These are phyloP conservation scores for Fusarium dimerum DNA, from an alignment of 2,329 filamentous ascomycete species.

Conservation along the genomic window DNA sequence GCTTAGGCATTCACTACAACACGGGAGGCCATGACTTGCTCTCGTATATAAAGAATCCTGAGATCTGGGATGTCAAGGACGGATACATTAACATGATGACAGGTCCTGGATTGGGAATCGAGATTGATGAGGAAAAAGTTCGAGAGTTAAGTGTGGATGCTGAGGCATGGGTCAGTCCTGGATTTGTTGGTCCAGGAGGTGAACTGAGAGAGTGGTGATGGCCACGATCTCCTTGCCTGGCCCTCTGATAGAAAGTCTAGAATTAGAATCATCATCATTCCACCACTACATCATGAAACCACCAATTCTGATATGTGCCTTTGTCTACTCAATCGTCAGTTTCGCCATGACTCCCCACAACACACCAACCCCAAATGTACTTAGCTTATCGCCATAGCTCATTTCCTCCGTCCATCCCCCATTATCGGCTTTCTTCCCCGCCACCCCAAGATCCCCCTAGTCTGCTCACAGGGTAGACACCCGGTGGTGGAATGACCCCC, in stretches of 20 bases:
- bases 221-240: neutral
- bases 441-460: too few species aligned
- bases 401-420: too few species aligned
- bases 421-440: too few species aligned
- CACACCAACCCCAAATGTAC: too few species aligned
- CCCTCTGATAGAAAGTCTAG: neutral
- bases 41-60: conserved; percentile 65
- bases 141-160: conserved; percentile 58
- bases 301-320: too few species aligned
- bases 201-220: conserved; percentile 8
- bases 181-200: conserved; percentile 6
- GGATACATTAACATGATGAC: conserved; percentile 64
- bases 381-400: too few species aligned
- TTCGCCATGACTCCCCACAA: too few species aligned
- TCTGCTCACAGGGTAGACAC: too few species aligned
- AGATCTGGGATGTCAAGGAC: conserved; percentile 65
- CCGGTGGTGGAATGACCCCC: too few species aligned
- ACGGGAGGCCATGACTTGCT: conserved; percentile 64
- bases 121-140: conserved; percentile 70
- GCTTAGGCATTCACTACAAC: conserved; percentile 79
- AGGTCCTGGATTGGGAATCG: conserved; percentile 67
- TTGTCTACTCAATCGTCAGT: too few species aligned
- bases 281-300: too few species aligned
- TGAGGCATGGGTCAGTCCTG: conserved; percentile 57
- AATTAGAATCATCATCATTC: neutral